These are phyloP conservation scores for Cyberlindnera lachancei DNA, from an alignment of 805 yeast species.

Conservation along the genomic window DNA sequence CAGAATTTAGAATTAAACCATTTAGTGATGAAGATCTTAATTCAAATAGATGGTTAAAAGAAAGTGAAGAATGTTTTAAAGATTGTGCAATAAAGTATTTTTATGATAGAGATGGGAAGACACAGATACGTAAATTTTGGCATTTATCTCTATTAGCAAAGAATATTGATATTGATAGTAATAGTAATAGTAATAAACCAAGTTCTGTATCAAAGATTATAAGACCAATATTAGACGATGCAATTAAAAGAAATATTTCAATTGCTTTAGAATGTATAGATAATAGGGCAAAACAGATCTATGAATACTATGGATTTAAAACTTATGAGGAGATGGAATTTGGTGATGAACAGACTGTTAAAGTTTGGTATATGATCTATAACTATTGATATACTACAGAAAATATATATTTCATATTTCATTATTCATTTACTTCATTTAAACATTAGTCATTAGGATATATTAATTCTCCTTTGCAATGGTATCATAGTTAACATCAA, in stretches of 20 bases:
- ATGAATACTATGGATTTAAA: conserved; percentile 15
- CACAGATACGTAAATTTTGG: conserved; percentile 14
- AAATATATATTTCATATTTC: no score
- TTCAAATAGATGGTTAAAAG: conserved; percentile 4
- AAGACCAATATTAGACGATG: conserved; percentile 15
- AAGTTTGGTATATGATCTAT: conserved; percentile 13
- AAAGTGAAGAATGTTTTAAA: conserved; percentile 4
- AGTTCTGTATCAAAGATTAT: conserved; percentile 15
- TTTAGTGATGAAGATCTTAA: conserved; percentile 5
- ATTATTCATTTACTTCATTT: no score
- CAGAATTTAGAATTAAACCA: conserved; percentile 10
- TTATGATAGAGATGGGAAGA: conserved; percentile 3
- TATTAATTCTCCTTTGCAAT: no score
- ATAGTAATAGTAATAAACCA: conserved; percentile 1
- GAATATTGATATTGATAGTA: no score
- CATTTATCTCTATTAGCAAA: conserved; percentile 12
- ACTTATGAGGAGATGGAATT: conserved; percentile 7
- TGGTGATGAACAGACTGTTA: conserved; percentile 11
- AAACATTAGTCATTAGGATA: no score
- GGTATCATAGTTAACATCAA: conserved; percentile 59
- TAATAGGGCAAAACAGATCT: conserved; percentile 13
- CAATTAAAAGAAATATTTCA: conserved; percentile 9
- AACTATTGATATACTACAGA: no score
- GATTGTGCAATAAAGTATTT: conserved; percentile 7
- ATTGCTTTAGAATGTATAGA: conserved; percentile 15